Evolutionary conservation across 495 filamentous ascomycete genomes (phyloP).

Genomic region (Hypoxylon subgilvum): DNA sequence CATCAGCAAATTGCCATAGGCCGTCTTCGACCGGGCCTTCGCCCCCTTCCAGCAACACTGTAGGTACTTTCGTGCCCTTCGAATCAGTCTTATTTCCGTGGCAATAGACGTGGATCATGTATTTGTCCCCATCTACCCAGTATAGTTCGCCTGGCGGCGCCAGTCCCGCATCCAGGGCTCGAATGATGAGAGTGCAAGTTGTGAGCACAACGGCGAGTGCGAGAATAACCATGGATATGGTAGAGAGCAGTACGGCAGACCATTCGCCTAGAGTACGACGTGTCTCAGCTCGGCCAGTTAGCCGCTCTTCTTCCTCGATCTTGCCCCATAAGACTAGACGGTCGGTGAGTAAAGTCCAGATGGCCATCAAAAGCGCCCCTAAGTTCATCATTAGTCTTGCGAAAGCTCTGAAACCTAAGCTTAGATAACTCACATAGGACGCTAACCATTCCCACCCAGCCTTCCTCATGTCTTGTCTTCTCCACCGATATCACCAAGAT

Average conservation of each 20-base stretch:
- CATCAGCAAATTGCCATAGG: conserved; percentile 72
- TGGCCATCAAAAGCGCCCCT: conserved; percentile 54
- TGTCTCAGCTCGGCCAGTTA: conserved; percentile 89
- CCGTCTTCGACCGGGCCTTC: conserved; percentile 76
- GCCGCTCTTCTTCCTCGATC: conserved; percentile 84
- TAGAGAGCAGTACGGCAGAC: conserved; percentile 79
- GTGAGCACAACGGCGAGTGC: conserved; percentile 71
- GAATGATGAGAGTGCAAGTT: conserved; percentile 77
- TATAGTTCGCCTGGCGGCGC: conserved; percentile 72
- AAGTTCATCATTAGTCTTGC: conserved; percentile 66
- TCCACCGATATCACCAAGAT: conserved; percentile 77
- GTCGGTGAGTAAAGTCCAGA: conserved; percentile 52
- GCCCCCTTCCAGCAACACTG: conserved; percentile 83
- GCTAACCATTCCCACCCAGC: conserved; percentile 85
- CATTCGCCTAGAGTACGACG: conserved; percentile 82
- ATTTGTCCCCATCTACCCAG: conserved; percentile 80
- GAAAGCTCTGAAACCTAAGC: conserved; percentile 26
- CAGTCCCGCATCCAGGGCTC: conserved; percentile 75
- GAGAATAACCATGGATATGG: conserved; percentile 69
- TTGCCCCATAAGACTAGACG: conserved; percentile 90
- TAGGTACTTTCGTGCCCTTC: conserved; percentile 61
- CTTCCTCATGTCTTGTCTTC: conserved; percentile 78
- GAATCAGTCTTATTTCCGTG: conserved; percentile 66
- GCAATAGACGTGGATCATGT: conserved; percentile 85
- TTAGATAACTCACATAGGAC: conserved; percentile 71